Base-by-base conservation (phyloP, 2,329 filamentous ascomycete species). In the Aureobasidium melanogenum region DNA sequence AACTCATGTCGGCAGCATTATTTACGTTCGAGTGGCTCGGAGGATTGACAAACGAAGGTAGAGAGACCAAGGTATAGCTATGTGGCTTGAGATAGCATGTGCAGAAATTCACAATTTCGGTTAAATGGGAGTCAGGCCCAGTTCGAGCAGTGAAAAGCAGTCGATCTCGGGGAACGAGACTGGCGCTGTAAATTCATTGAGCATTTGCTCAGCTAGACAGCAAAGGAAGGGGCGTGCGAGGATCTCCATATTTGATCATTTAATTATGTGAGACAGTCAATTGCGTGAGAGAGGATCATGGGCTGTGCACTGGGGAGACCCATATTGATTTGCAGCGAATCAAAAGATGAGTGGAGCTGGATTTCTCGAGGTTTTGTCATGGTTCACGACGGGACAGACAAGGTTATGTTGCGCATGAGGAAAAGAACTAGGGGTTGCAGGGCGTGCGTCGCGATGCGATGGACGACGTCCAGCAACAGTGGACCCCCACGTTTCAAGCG, bases 211-310 rank as follows among this genome's bases (percentile, higher is more conserved):
- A 38, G 19, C 32, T 51, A 5, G 17, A 24, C 19, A 22, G 14
- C 19, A 17, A 15, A n/a, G 7, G n/a, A 10, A 14, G 28, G 26
- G 46, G 46, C 28, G 46, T 32, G 46, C 46, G 28, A 38, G 24
- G 24, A 47, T 56, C n/a, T 56, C 24, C 26, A 34, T n/a, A 34
- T 28, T 44, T 39, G 24, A 15, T 56, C 52, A 56, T 43, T 56
- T 43, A 56, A 32, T 56, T 38, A 34, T 34, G n/a, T 19, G 52
- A 56, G 52, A 56, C 52, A 43, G 39, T 15, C 7, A 36, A 57
- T 57, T 57, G 54, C 54, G 54, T 38, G 54, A 57, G 54, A 47
- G 54, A 36, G 8, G 30, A 57, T 57, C 54, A 57, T 47, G 26
- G 32, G 38, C 39, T 44, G 38, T 44, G 38, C 24, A 19, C 17